Base-by-base conservation (phyloP, 2,329 filamentous ascomycete genomes). In the Bipolaris cookei region DNA sequence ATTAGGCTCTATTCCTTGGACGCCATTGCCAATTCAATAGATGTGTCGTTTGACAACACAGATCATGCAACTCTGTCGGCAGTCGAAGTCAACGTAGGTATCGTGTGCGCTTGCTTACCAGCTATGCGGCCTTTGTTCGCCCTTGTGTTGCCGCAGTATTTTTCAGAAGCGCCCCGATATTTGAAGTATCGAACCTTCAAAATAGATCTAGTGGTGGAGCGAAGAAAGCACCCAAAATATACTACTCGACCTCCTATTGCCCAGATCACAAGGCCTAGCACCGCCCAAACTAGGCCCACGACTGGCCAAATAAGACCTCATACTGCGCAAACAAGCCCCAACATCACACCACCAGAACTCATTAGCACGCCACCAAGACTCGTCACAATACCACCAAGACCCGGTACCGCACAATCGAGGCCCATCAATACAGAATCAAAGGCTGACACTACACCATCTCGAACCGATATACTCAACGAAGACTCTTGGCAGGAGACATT, bases 91-190 rank as follows among this genome's bases (percentile, higher is more conserved):
- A 75, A 76, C 46, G 64, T 73, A 0, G 69, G 67, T 14, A 76
- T 77, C 34, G 62, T 75, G 28, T 74, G 72, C 45, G 72, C 74
- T 3, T 76, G 71, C 48, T 56, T 77, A n/a, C 73, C 74, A 38
- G 67, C 69, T 4, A 69, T 76, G 59, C 72, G 73, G 6, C 72
- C 72, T 1, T 63, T 76, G 4, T 59, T 76, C 4, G 63, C 68
- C 4, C 50, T 72, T 0, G 63, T 80, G 30, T 77, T 81, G 61
- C 81, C 80, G 38, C 57, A 65, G 23, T 71, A 72, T 53, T 75
- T 75, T 41, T 66, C 69, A 3, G 52, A 59, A 1, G 56, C 62
- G 32, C 37, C 62, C 3, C 61, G 57, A 39, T 65, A 62, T 49
- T 56, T 57, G 6, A 67, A 58, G 4, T 37, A 51, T 5, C 62